These are phyloP conservation scores for Eucommia ulmoides DNA, from an alignment of 257 asterid genomes.

Conservation along the genomic window DNA sequence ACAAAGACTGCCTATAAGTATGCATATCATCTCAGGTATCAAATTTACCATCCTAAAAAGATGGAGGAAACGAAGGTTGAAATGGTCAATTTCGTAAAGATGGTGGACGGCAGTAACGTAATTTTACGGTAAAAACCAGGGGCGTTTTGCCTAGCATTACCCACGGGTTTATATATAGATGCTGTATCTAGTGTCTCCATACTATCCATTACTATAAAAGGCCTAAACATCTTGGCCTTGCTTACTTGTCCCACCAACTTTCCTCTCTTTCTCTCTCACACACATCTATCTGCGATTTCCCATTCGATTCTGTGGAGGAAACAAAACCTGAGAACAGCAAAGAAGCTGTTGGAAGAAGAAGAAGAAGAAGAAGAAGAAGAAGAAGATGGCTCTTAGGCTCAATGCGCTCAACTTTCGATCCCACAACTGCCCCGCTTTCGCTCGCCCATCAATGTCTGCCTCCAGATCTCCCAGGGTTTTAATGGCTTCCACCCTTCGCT, in stretches of 20 bases:
- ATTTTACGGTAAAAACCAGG: no score
- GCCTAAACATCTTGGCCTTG: no score
- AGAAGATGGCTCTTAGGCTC: background rate
- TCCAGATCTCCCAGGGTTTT: constrained; percentile 1
- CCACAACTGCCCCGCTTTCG: background rate
- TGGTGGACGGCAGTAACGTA: no score
- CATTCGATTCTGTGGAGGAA: background rate
- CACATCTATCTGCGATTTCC: background rate
- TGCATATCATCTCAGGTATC: no score
- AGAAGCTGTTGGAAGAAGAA: background rate
- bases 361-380: background rate
- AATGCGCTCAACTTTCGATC: background rate
- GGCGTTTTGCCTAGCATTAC: no score
- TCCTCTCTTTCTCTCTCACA: background rate
- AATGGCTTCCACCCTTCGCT: background rate
- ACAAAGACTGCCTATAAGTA: no score
- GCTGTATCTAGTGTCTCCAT: no score
- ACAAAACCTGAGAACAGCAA: background rate
- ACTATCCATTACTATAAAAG: no score
- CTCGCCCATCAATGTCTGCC: background rate
- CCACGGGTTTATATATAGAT: no score
- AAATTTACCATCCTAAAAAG: no score
- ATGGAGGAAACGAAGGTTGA: no score
- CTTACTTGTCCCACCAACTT: background rate
- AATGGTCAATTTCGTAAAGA: no score